Percentiles rank a stretch among this genome's conserved stretches.
Conservation (phyloP, 2,329 filamentous ascomycete species). For the Trichoderma koningii region DNA sequence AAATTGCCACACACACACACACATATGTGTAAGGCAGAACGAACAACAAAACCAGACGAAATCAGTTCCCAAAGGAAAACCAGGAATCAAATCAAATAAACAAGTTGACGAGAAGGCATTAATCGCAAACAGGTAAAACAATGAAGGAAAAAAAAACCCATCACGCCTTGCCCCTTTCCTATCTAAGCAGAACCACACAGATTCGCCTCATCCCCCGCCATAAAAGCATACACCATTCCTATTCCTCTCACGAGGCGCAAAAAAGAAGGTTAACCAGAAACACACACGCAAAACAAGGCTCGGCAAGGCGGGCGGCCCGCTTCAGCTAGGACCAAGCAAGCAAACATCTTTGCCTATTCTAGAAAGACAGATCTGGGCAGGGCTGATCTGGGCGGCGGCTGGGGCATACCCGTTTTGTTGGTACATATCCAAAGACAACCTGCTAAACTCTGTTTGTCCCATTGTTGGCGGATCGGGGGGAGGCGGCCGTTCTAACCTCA, state of each 20-base stretch:
- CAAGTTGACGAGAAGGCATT: constrained; percentile 9
- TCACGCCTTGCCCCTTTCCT: too few species aligned
- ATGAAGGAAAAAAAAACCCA: neutral
- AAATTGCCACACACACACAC: too few species aligned
- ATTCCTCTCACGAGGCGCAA: neutral
- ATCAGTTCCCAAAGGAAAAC: neutral
- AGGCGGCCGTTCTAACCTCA: constrained; percentile 18
- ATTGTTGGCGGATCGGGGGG: neutral
- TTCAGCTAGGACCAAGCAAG: neutral
- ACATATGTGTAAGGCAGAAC: too few species aligned
- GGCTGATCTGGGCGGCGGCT: constrained; percentile 8
- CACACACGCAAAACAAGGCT: neutral
- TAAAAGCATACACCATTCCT: too few species aligned
- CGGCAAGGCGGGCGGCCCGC: neutral
- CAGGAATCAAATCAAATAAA: neutral
- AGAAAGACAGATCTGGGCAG: neutral
- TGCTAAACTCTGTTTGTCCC: neutral
- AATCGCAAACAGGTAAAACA: constrained; percentile 25
- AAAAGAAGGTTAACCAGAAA: neutral
- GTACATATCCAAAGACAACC: neutral
- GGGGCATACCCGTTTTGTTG: too few species aligned
- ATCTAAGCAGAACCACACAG: too few species aligned
- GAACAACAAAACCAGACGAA: too few species aligned
- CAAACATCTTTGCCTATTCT: constrained; percentile 12
- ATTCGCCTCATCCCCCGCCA: too few species aligned